A percentile compares a stretch with the other conserved stretches of the same genome.
Evolutionary conservation across 2,329 filamentous ascomycete species (phyloP).

Genomic region (Nectriaceae sp.): DNA sequence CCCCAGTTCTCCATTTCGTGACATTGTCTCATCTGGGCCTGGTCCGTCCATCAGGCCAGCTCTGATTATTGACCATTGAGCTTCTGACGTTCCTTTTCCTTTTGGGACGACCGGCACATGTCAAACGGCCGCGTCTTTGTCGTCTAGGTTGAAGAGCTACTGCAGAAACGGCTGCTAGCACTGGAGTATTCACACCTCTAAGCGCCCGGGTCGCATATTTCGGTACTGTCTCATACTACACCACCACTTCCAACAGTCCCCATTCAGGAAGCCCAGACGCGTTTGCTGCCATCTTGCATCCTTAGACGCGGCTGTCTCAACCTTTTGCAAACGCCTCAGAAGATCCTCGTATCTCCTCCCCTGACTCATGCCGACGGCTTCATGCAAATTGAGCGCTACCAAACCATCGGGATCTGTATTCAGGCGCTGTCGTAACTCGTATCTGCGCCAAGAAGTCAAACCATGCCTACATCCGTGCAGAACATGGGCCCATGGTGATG

Average conservation of each 20-base stretch:
- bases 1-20: neutral
- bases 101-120: neutral
- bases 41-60: neutral
- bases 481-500: slow-evolving; percentile 8
- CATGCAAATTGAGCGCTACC: slow-evolving; percentile 35
- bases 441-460: slow-evolving; percentile 16
- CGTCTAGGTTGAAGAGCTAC: neutral
- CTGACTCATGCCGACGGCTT: slow-evolving; percentile 19
- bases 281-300: slow-evolving; percentile 19
- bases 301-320: slow-evolving; percentile 22
- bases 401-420: slow-evolving; percentile 27
- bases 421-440: slow-evolving; percentile 10
- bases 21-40: neutral
- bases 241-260: slow-evolving; percentile 5
- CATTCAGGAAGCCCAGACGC: slow-evolving; percentile 14
- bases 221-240: slow-evolving; percentile 1
- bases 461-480: slow-evolving; percentile 6
- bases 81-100: neutral
- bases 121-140: neutral
- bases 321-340: neutral
- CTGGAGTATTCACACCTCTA: slow-evolving; percentile 25
- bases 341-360: slow-evolving; percentile 21
- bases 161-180: neutral
- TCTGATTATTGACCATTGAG: neutral
- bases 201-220: slow-evolving; percentile 27